phyloP scores from a whole-genome alignment of 106 monocot species.

The Dendrobium chrysotoxum region DNA sequence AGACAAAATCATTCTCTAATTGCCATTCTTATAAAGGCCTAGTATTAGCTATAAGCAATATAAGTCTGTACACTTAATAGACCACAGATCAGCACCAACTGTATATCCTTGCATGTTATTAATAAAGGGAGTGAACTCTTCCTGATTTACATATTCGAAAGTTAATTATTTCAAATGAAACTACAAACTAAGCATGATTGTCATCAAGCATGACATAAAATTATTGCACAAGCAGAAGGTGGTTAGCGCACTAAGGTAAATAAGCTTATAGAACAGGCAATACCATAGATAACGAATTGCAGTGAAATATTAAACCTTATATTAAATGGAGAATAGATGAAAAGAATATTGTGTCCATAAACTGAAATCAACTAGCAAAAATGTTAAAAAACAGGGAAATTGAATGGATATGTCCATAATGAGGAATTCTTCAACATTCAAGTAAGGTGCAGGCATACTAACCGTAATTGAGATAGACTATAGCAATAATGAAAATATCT shows the following conservation, averaged over 20 bases:
- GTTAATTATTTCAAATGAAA: neutral
- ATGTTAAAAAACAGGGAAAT: neutral
- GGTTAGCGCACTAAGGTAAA: neutral
- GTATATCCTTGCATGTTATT: neutral
- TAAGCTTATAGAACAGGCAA: neutral
- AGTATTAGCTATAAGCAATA: neutral
- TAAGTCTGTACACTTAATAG: neutral
- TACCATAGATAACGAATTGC: neutral
- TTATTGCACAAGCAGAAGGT: neutral
- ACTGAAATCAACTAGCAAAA: neutral
- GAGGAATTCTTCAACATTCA: neutral
- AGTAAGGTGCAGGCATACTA: too few relatives aligned
- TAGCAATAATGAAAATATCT: constrained; percentile 11
- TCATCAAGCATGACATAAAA: neutral
- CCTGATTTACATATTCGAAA: neutral
- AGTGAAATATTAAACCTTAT: neutral
- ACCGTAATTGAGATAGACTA: neutral
- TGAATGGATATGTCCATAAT: neutral
- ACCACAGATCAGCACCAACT: neutral
- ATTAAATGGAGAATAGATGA: neutral
- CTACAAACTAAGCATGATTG: neutral
- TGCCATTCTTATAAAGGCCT: neutral
- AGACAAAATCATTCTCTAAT: neutral
- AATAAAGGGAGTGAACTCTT: neutral
- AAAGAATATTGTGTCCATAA: neutral